A percentile compares a stretch with the other conserved stretches of the same genome.
Evolutionary conservation across 2,329 filamentous ascomycete genomes (phyloP).

Genomic region (Purpureocillium takamizusanense): DNA sequence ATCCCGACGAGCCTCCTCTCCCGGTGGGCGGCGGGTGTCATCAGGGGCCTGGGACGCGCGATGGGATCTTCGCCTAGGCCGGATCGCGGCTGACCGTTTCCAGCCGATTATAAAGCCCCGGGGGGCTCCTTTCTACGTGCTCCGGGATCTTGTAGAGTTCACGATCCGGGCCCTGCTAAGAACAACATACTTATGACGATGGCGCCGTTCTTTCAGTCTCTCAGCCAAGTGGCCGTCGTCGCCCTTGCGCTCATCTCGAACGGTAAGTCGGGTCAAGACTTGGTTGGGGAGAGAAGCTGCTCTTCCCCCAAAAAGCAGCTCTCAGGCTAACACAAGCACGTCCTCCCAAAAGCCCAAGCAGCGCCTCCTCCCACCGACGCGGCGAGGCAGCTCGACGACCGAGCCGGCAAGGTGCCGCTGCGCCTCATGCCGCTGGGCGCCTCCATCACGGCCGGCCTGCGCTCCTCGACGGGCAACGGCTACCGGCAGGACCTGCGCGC

Average conservation of each 20-base stretch:
- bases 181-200: slow-evolving; percentile 2
- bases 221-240: slow-evolving; percentile 8
- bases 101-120: not conserved
- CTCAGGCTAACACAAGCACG: too few species aligned
- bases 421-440: slow-evolving; percentile 35
- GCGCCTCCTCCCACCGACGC: not conserved
- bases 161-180: too few species aligned
- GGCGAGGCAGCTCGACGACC: not conserved
- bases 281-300: too few species aligned
- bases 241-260: slow-evolving; percentile 15
- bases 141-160: too few species aligned
- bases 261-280: slow-evolving; percentile 3
- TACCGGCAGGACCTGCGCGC: slow-evolving; percentile 25
- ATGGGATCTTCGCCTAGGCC: not conserved
- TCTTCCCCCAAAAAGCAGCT: too few species aligned
- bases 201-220: slow-evolving; percentile 5
- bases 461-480: slow-evolving; percentile 27
- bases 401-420: slow-evolving; percentile 17
- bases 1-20: not conserved
- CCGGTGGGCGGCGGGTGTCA: too few species aligned
- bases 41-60: too few species aligned
- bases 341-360: slow-evolving; percentile 3
- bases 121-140: too few species aligned
- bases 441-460: slow-evolving; percentile 29
- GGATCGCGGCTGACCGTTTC: too few species aligned